A percentile compares a stretch with the other conserved stretches of the same genome.
Evolutionary conservation across 129 eudicot genomes (phyloP).

Genomic region (Escallonia rubra): DNA sequence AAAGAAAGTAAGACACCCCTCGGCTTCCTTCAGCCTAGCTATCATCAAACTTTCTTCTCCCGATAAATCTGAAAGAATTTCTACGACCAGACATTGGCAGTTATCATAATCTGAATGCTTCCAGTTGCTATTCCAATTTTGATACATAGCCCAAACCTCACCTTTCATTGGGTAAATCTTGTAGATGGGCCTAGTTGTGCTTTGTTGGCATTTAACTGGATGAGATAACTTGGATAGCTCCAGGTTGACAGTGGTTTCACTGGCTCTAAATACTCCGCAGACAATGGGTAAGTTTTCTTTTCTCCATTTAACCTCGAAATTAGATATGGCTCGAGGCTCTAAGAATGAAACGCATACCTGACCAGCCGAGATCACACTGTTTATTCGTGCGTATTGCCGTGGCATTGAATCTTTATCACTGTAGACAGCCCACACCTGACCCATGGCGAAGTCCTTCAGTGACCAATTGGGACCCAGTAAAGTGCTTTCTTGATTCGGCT

Average conservation of each 20-base stretch:
- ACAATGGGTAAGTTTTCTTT: slow-evolving; percentile 37
- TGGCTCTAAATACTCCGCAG: slow-evolving; percentile 47
- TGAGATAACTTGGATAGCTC: slow-evolving; percentile 47
- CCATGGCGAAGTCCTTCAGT: slow-evolving; percentile 33
- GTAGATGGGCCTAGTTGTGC: slow-evolving; percentile 28
- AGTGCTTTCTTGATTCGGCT: slow-evolving; percentile 5
- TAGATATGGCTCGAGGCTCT: slow-evolving; percentile 35
- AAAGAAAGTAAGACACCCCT: slow-evolving; percentile 59
- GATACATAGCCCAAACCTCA: slow-evolving; percentile 65
- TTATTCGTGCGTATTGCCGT: slow-evolving; percentile 37
- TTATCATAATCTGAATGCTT: slow-evolving; percentile 22
- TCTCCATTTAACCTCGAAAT: slow-evolving; percentile 30
- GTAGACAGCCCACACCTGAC: slow-evolving; percentile 63
- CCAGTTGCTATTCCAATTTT: slow-evolving; percentile 45
- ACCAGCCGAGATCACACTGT: slow-evolving; percentile 30
- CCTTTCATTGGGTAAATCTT: slow-evolving; percentile 52
- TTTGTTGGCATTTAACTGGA: slow-evolving; percentile 35
- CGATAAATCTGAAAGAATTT: slow-evolving; percentile 48
- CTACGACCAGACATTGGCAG: slow-evolving; percentile 39
- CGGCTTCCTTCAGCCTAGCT: slow-evolving; percentile 46
- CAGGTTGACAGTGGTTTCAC: slow-evolving; percentile 21
- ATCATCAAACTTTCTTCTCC: slow-evolving; percentile 38
- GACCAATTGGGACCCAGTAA: slow-evolving; percentile 41
- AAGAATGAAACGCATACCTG: slow-evolving; percentile 35
- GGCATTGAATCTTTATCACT: slow-evolving; percentile 50